phyloP scores from a whole-genome alignment of 192 early-diverging fungal species.

The Phlyctochytrium arcticum region DNA sequence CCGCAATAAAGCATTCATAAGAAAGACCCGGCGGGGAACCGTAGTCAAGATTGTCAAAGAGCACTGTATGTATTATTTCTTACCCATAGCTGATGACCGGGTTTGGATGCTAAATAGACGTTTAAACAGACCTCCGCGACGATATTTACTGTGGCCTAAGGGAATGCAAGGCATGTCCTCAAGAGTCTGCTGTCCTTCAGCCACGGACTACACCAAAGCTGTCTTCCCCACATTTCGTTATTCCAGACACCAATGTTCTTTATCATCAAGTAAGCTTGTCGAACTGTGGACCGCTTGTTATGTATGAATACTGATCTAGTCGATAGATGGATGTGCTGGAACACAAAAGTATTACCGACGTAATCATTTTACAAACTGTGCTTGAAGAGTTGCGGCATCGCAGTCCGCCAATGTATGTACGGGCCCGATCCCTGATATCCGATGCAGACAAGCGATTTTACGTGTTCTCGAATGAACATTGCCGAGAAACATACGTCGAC shows the following conservation, averaged over 20 bases:
- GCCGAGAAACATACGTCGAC: constrained; percentile 85
- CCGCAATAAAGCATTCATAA: constrained; percentile 78
- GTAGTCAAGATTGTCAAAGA: constrained; percentile 93
- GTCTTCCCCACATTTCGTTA: constrained; percentile 64
- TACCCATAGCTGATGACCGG: too few relatives aligned
- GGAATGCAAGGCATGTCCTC: constrained; percentile 42
- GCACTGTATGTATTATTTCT: constrained; percentile 70
- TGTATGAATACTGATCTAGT: neutral
- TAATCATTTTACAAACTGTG: constrained; percentile 92
- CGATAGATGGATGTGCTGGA: constrained; percentile 93
- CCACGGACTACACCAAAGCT: constrained; percentile 39
- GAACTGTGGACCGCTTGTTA: neutral
- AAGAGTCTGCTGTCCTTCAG: constrained; percentile 31
- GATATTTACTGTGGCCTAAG: constrained; percentile 83
- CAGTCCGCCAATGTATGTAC: constrained; percentile 73
- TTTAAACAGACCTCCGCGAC: constrained; percentile 69
- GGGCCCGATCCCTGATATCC: constrained; percentile 67
- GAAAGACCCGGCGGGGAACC: constrained; percentile 87
- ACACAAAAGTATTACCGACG: constrained; percentile 78
- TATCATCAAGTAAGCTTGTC: constrained; percentile 31
- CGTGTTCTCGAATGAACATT: constrained; percentile 96
- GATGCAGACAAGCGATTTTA: constrained; percentile 77
- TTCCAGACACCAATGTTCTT: constrained; percentile 96
- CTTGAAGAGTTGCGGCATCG: constrained; percentile 86
- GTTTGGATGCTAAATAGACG: constrained; percentile 7